phyloP scores from a whole-genome alignment of 352 stramenopile species.

The Phytophthora sp. region DNA sequence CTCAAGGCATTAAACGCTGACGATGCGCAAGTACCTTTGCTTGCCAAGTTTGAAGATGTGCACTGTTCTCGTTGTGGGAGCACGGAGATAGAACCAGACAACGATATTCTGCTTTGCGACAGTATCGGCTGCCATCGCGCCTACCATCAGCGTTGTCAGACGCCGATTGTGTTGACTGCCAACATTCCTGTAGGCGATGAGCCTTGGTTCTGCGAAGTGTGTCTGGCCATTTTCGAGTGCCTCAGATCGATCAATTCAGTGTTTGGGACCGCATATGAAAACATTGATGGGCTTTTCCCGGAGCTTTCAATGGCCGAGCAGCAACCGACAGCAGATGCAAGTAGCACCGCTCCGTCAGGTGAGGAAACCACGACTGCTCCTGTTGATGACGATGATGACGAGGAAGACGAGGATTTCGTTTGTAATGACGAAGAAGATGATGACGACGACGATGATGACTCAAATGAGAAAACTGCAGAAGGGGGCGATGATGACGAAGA shows the following conservation, averaged over 20 bases:
- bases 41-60: conserved; percentile 61
- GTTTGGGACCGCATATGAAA: conserved; percentile 76
- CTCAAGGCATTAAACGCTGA: conserved; percentile 42
- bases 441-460: conserved; percentile 20
- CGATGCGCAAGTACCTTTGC: conserved; percentile 62
- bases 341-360: conserved; percentile 26
- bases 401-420: conserved; percentile 62
- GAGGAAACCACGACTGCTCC: conserved; percentile 15
- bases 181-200: conserved; percentile 71
- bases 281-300: conserved; percentile 53
- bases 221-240: conserved; percentile 76
- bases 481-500: conserved; percentile 16
- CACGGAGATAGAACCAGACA: conserved; percentile 68
- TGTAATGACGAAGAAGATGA: conserved; percentile 39
- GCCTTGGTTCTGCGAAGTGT: conserved; percentile 85
- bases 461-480: conserved; percentile 7
- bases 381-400: conserved; percentile 44
- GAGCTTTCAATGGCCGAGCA: conserved; percentile 47
- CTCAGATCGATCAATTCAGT: conserved; percentile 84
- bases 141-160: conserved; percentile 85
- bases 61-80: conserved; percentile 77
- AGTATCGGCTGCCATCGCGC: conserved; percentile 72
- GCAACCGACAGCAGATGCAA: conserved; percentile 17
- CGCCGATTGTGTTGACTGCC: conserved; percentile 55
- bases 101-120: conserved; percentile 89